phyloP scores from a whole-genome alignment of 345 rosid species.

The Corchorus capsularis region DNA sequence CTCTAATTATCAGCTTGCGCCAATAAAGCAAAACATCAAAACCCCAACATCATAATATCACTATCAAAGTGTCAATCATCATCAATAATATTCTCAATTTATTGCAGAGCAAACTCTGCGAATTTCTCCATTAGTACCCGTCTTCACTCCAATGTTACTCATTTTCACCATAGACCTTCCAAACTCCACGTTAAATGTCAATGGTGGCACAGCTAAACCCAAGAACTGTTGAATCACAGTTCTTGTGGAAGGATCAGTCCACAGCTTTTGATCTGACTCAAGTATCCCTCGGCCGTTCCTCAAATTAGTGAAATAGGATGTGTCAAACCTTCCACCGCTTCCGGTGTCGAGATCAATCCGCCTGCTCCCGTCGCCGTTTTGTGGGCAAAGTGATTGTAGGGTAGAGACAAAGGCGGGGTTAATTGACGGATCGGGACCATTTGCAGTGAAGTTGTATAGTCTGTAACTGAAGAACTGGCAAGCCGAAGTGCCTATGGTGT shows the following conservation, averaged over 20 bases:
- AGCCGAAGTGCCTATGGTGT: conserved; percentile 57
- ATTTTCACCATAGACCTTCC: conserved; percentile 61
- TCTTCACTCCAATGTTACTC: conserved; percentile 55
- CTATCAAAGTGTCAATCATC: background rate
- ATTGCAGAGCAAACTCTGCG: conserved; percentile 50
- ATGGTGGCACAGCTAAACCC: conserved; percentile 15
- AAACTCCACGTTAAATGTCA: conserved; percentile 48
- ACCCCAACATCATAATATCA: background rate
- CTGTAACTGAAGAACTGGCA: conserved; percentile 40
- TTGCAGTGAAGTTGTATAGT: conserved; percentile 36
- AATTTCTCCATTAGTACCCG: conserved; percentile 48
- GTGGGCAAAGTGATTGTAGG: conserved; percentile 47
- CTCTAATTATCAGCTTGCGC: background rate
- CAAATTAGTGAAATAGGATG: conserved; percentile 41
- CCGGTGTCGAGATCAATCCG: conserved; percentile 52
- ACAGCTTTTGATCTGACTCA: conserved; percentile 44
- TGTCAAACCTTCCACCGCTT: conserved; percentile 44
- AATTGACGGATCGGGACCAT: conserved; percentile 40
- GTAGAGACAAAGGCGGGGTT: conserved; percentile 37
- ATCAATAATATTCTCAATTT: conserved; percentile 25
- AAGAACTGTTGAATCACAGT: conserved; percentile 38
- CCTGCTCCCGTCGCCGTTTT: conserved; percentile 35
- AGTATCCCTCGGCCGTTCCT: conserved; percentile 43
- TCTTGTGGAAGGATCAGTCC: conserved; percentile 47
- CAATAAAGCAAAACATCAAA: conserved; percentile 2